Conservation (phyloP, 305 asterid species). For the Fraxinus ornus region DNA sequence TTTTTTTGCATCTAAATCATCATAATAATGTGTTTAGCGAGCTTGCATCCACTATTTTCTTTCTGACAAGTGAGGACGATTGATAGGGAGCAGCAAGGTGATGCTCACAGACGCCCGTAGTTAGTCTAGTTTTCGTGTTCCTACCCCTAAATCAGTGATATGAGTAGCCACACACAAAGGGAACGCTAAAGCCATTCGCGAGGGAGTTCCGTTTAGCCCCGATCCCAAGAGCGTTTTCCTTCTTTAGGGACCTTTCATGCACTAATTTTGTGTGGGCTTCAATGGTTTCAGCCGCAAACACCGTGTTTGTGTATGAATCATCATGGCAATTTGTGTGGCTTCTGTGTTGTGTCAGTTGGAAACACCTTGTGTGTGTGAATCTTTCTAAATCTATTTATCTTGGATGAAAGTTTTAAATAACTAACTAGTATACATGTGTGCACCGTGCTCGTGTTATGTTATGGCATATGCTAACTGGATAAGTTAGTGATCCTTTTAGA, state of each 20-base stretch:
- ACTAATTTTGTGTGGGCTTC: not conserved
- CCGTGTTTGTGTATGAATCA: not conserved
- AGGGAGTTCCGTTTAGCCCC: not conserved
- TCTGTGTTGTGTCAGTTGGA: not conserved
- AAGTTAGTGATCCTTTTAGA: not conserved
- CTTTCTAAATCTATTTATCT: not conserved
- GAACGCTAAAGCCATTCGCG: not conserved
- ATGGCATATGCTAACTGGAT: slow-evolving; percentile 13
- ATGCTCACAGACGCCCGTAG: not conserved
- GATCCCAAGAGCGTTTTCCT: not conserved
- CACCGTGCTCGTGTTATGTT: not conserved
- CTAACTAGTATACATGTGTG: not conserved
- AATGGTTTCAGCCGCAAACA: not conserved
- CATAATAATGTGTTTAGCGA: not conserved
- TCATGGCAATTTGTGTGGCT: not conserved
- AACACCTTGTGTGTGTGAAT: not conserved
- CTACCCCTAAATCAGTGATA: not conserved
- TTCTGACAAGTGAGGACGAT: no score
- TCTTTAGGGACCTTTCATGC: not conserved
- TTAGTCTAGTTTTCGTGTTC: not conserved
- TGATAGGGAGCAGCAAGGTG: not conserved
- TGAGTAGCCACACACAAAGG: not conserved
- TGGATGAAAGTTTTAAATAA: not conserved
- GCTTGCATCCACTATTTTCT: not conserved
- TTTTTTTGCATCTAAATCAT: not conserved